Base-by-base conservation (phyloP, 1,284 basidiomycete genomes). In the Tranzscheliella williamsii region DNA sequence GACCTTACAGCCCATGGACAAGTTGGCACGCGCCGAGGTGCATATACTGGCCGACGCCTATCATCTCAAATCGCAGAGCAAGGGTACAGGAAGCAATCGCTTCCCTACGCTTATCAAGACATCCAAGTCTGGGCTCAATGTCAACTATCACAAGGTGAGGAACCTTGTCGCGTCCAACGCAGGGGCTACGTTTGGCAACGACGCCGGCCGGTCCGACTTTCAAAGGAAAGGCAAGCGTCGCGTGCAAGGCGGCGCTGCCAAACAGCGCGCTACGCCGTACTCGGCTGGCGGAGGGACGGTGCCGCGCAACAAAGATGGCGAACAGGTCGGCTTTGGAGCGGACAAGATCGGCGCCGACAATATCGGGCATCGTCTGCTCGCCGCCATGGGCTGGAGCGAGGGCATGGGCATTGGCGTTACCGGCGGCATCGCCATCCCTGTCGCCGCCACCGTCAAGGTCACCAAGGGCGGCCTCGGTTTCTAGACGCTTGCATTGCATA, bases 41-140 rank as follows among this genome's bases (percentile, higher is more conserved):
- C 75, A 77, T 38, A 53, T 57, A 26, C 52, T 77, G n/a, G 75
- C 75, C 4, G 48, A 42, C 6, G 73, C 72, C 5, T 76, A 76
- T 56, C 38, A 47, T 6, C 43, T 77, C 37, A 58, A 64, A 41
- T 63, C 56, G 24, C 65, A 73, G 40, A 61, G 53, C 26, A 65
- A 51, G 29, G 75, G 75, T 16, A 65, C 58, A 4, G 73, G 72
- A 2, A 31, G 46, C 8, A 42, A 61, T 30, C 64, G 75, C 5
- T 73, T 70, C 65, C 52, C 73, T 0, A 68, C 70, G 24, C 52
- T 77, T n/a, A 69, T 68, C 64, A 77, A 77, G 68, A 73, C 61
- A 24, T 44, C 38, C 13, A 42, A 46, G 22, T 67, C 63, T 24
- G 71, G 62, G 0, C 16, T 49, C 7, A 38, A 38, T 12, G 52